These are phyloP conservation scores for Taxillus chinensis DNA, from an alignment of 164 flowering plant genomes.

Conservation along the genomic window DNA sequence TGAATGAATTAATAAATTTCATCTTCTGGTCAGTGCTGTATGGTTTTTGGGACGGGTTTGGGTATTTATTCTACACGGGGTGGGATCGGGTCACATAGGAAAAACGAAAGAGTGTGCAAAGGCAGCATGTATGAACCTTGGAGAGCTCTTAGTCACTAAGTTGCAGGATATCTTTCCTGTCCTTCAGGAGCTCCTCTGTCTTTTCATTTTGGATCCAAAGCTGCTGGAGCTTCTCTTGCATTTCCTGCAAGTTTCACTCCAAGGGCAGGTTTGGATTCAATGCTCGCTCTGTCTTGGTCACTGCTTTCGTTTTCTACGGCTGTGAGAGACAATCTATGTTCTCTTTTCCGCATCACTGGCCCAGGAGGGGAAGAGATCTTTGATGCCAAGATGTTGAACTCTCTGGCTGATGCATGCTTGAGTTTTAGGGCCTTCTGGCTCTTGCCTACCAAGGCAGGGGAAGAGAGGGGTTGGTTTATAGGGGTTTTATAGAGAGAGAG, in stretches of 20 bases:
- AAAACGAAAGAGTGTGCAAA: too few relatives aligned
- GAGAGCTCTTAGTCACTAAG: slow-evolving; percentile 61
- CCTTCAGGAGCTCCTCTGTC: slow-evolving; percentile 65
- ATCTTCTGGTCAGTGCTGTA: too few relatives aligned
- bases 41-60: too few relatives aligned
- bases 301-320: slow-evolving; percentile 20
- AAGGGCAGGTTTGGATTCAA: slow-evolving; percentile 21
- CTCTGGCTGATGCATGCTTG: slow-evolving; percentile 36
- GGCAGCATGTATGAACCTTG: too few relatives aligned
- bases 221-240: slow-evolving; percentile 62
- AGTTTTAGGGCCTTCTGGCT: slow-evolving; percentile 52
- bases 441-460: slow-evolving; percentile 27
- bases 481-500: slow-evolving; percentile 10
- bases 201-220: slow-evolving; percentile 71
- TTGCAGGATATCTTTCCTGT: slow-evolving; percentile 47
- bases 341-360: slow-evolving; percentile 31
- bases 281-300: slow-evolving; percentile 7
- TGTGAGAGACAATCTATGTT: slow-evolving; percentile 40
- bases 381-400: slow-evolving; percentile 42
- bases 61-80: too few relatives aligned
- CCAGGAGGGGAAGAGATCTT: slow-evolving; percentile 11
- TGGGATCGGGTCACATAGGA: too few relatives aligned
- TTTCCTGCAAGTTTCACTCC: slow-evolving; percentile 57
- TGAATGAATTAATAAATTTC: too few relatives aligned
- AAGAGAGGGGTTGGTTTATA: too few relatives aligned